Conservation (phyloP, 2,329 filamentous ascomycete species). For the Penicillium crustosum region DNA sequence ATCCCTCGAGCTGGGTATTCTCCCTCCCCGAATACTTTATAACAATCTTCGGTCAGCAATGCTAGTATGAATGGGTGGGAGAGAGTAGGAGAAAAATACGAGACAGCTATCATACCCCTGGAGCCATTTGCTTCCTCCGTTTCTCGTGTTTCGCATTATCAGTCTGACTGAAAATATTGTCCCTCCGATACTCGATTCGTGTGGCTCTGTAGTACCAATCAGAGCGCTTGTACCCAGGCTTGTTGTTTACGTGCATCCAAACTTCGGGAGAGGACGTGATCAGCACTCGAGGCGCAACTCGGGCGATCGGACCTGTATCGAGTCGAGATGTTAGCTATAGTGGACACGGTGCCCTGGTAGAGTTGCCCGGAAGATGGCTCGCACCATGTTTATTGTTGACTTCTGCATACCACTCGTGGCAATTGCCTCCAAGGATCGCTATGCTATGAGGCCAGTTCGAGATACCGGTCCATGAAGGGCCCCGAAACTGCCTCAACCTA, state of each 20-base stretch:
- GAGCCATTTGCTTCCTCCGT: slow-evolving; percentile 23
- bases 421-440: slow-evolving; percentile 16
- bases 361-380: background rate
- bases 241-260: slow-evolving; percentile 23
- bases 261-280: slow-evolving; percentile 21
- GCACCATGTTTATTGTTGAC: slow-evolving; percentile 19
- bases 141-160: slow-evolving; percentile 16
- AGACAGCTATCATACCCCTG: slow-evolving; percentile 15
- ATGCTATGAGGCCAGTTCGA: slow-evolving; percentile 23
- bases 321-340: background rate
- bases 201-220: slow-evolving; percentile 19
- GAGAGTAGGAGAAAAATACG: background rate
- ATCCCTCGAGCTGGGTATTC: slow-evolving; percentile 51
- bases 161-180: slow-evolving; percentile 22
- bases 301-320: slow-evolving; percentile 17
- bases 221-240: slow-evolving; percentile 20
- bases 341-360: background rate
- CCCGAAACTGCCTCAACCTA: slow-evolving; percentile 12
- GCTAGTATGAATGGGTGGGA: background rate
- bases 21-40: slow-evolving; percentile 55
- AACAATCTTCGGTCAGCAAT: background rate
- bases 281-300: slow-evolving; percentile 17
- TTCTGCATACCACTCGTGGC: slow-evolving; percentile 23
- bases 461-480: slow-evolving; percentile 14
- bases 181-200: slow-evolving; percentile 18